phyloP scores from a whole-genome alignment of 192 early-diverging fungal genomes.

The Mortierella antarctica region DNA sequence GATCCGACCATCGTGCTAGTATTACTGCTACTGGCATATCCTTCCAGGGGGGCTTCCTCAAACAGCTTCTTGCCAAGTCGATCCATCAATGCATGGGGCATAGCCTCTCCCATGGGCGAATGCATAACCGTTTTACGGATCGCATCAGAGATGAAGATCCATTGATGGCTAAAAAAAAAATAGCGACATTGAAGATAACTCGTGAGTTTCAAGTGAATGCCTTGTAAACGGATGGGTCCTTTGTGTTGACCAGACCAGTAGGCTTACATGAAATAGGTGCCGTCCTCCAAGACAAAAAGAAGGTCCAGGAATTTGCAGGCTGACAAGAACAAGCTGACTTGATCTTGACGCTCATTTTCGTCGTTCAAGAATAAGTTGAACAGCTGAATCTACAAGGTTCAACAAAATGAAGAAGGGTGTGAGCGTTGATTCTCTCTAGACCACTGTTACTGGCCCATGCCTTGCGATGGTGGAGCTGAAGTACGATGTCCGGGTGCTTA shows the following conservation, averaged over 20 bases:
- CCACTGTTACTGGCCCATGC: no score
- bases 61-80: conserved; percentile 69
- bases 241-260: no score
- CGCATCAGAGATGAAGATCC: conserved; percentile 94
- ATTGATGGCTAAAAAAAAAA: conserved; percentile 76
- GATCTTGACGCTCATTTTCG: conserved; percentile 68
- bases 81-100: conserved; percentile 72
- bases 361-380: conserved; percentile 70
- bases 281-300: conserved; percentile 81
- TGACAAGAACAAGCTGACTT: conserved; percentile 78
- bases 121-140: conserved; percentile 70
- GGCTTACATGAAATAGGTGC: conserved; percentile 84
- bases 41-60: conserved; percentile 49
- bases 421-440: background rate
- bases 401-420: background rate
- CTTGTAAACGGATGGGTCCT: background rate
- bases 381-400: conserved; percentile 65
- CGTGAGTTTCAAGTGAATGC: background rate
- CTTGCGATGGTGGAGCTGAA: no score
- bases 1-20: background rate
- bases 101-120: conserved; percentile 56
- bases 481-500: conserved; percentile 43
- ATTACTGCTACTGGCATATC: conserved; percentile 14
- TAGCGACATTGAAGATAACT: background rate
- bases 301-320: conserved; percentile 92